A percentile compares a stretch with the other conserved stretches of the same genome.
Evolutionary conservation across 108 stramenopile genomes (phyloP).

Genomic region (Skeletonema tropicum): DNA sequence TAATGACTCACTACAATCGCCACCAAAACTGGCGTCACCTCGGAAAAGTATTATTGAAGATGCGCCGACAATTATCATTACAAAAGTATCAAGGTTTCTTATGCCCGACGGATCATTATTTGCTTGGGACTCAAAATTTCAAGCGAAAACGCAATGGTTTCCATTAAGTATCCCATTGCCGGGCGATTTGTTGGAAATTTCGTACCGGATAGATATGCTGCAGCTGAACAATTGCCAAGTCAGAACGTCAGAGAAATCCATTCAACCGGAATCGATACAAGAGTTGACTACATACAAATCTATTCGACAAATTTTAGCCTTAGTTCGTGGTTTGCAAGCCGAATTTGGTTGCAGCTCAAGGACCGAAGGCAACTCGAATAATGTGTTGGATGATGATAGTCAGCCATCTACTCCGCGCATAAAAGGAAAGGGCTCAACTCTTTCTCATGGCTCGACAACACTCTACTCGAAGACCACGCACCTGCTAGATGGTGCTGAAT

Average conservation of each 20-base stretch:
- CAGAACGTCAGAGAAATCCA: conserved; percentile 3
- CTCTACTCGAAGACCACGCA: conserved; percentile 1
- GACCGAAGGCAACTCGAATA: background rate
- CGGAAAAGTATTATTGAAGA: background rate
- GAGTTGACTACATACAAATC: conserved; percentile 21
- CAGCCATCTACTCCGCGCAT: conserved; percentile 12
- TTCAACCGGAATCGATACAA: conserved; percentile 26
- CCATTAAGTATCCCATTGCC: conserved; percentile 33
- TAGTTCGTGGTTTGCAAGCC: conserved; percentile 15
- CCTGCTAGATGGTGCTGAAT: conserved; percentile 15
- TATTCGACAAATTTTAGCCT: conserved; percentile 9
- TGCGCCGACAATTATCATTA: conserved; percentile 23
- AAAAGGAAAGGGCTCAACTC: background rate
- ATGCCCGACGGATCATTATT: conserved; percentile 7
- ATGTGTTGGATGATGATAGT: background rate
- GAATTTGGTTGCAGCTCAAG: background rate
- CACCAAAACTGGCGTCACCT: background rate
- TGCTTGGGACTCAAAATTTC: background rate
- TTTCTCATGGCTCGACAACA: background rate
- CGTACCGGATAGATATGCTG: conserved; percentile 65
- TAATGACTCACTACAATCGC: background rate
- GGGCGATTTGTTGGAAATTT: conserved; percentile 49
- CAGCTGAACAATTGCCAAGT: conserved; percentile 41
- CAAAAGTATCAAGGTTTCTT: conserved; percentile 35
- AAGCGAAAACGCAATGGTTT: background rate